Evolutionary conservation across 116 monocot genomes (phyloP), one percentile per base, ranked within the genome.

Genomic region (Trichopus zeylanicus): DNA sequence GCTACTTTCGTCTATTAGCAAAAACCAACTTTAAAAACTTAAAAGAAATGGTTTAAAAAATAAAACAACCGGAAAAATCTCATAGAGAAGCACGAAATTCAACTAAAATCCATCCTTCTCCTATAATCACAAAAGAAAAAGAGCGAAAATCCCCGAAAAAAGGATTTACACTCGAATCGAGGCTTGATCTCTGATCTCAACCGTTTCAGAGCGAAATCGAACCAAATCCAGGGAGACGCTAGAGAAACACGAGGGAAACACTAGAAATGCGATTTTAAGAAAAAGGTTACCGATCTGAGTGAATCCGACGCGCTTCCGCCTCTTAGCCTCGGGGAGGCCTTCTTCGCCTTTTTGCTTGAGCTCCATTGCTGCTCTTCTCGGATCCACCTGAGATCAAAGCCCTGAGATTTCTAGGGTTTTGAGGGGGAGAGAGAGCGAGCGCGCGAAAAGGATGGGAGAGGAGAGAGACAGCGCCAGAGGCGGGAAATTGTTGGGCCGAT

Each of bases 241-340:
- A n/a, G 16, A 22, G 8, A 15, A 39, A 29, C 42, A 49, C 1
- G 10, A 29, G 26, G 3, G 25, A 6, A 54, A 39, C 15, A 11
- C 19, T 20, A n/a, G 21, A 66, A 38, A 53, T 5, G 42, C 8
- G 13, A 2, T 13, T 42, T 13, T 2, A 59, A 0, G 13, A 35
- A 22, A 38, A 11, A 39, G 16, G 11, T 10, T 76, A 90, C 91
- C 91, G 28, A 64, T 71, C 10, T 48, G 37, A 51, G 71, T 35
- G 69, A 91, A 91, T 21, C 79, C 86, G 56, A 86, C 91, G 46
- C 86, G 86, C 69, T 70, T 79, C 49, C 74, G 69, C 74, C 82
- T 91, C 82, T 86, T 91, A 22, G 72, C 18, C 15, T 80, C 75
- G 9, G 67, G 4, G 28, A 57, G 22, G 22, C 54, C 16, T 29